phyloP scores from a whole-genome alignment of 2,329 filamentous ascomycete species.

The Uncinocarpus reesii region DNA sequence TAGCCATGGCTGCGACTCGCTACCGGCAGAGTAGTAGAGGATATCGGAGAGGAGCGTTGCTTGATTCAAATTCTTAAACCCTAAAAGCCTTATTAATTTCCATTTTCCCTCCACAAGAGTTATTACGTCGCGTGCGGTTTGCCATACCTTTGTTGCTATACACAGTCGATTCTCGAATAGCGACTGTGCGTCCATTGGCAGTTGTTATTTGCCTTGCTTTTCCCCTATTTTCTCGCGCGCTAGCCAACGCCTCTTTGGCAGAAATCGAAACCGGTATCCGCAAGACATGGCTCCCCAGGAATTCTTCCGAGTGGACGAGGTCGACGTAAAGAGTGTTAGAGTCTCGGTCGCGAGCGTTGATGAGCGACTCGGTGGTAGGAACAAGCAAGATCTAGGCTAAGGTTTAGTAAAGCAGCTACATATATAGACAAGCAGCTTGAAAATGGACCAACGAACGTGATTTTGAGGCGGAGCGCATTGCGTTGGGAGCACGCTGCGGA shows the following conservation, averaged over 20 bases:
- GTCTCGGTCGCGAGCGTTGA: constrained; percentile 79
- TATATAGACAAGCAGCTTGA: not conserved
- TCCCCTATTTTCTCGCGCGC: constrained; percentile 72
- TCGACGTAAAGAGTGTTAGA: constrained; percentile 66
- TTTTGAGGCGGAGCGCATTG: constrained; percentile 89
- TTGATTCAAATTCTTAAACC: constrained; percentile 85
- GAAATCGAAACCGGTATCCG: constrained; percentile 54
- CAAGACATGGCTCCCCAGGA: constrained; percentile 91
- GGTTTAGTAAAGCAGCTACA: constrained; percentile 13
- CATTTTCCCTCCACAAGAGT: no score
- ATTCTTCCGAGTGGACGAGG: constrained; percentile 80
- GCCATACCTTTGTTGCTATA: constrained; percentile 90
- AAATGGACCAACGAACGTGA: constrained; percentile 46
- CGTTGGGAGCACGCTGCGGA: constrained; percentile 81
- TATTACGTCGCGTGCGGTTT: not conserved
- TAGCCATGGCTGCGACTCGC: constrained; percentile 87
- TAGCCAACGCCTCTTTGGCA: constrained; percentile 47
- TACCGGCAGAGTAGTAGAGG: constrained; percentile 79
- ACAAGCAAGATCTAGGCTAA: constrained; percentile 64
- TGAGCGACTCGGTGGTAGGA: constrained; percentile 81
- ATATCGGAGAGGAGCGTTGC: constrained; percentile 74
- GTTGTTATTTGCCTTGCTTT: constrained; percentile 94
- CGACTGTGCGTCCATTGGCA: constrained; percentile 81
- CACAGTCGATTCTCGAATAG: constrained; percentile 84
- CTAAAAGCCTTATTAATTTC: constrained; percentile 36